phyloP scores from a whole-genome alignment of 257 asterid species.

The Eucommia ulmoides region DNA sequence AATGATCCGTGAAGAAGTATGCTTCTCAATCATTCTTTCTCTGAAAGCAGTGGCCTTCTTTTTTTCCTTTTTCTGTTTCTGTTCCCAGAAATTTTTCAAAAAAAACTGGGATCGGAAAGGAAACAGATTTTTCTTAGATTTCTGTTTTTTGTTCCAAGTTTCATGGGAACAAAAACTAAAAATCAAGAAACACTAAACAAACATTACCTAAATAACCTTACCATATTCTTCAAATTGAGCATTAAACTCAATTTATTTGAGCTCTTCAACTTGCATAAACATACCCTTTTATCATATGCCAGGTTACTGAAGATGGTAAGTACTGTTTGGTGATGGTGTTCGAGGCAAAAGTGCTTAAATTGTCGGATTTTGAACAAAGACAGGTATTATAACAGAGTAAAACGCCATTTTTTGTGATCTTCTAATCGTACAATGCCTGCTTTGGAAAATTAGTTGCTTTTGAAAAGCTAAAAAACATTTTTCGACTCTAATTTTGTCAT shows the following conservation, averaged over 20 bases:
- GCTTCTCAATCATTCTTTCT: conserved; percentile 15
- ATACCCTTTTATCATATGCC: conserved; percentile 11
- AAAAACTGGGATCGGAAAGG: neutral
- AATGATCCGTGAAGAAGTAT: conserved; percentile 82
- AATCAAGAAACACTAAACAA: neutral
- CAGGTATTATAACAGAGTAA: too few species aligned
- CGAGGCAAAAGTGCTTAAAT: conserved; percentile 67
- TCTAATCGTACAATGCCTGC: too few species aligned
- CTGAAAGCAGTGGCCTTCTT: conserved; percentile 2
- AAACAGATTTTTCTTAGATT: neutral
- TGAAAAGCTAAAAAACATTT: too few species aligned
- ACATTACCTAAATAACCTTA: neutral
- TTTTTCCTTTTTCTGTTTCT: neutral
- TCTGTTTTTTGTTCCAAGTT: neutral
- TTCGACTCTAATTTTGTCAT: neutral
- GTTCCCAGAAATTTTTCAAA: neutral
- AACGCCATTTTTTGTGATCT: too few species aligned
- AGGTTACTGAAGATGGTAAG: conserved; percentile 78
- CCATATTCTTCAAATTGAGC: neutral
- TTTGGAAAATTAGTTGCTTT: too few species aligned
- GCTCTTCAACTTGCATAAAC: neutral
- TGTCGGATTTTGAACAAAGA: conserved; percentile 73
- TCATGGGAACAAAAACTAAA: neutral
- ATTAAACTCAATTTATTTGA: too few species aligned
- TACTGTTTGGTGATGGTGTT: conserved; percentile 67